Base-by-base conservation (phyloP, 2,329 filamentous ascomycete genomes). In the Lasiodiplodia gonubiensis region DNA sequence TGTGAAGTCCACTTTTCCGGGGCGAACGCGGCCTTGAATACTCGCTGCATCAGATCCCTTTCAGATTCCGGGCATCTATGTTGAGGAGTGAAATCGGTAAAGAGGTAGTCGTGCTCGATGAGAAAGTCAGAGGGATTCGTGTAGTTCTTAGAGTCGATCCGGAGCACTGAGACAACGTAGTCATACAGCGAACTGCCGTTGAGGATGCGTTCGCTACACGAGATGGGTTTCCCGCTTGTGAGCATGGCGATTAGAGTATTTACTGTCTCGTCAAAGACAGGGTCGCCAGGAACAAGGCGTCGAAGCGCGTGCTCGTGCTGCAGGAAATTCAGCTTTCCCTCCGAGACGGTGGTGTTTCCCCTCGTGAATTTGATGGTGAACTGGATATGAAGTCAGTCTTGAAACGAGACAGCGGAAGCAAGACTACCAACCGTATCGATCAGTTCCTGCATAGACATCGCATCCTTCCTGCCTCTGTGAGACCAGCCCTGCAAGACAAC, bases 301-400 rank as follows among this genome's bases (percentile, higher is more conserved):
- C 80, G 79, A 48, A 82, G 66, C 5, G 42, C 30, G 74, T 94
- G 92, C 55, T 87, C 85, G 72, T 86, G 88, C 74, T 97, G 92
- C 59, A 98, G 86, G 77, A 89, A 92, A 72, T 88, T 86, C 18
- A 98, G 85, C 76, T 98, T 99, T 59, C 89, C 88, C 61, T 90
- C 86, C 23, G 91, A 89, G 21, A 97, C 92, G 16, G 91, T 90
- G 7, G 94, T 92, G 76, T 97, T 94, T 11, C 94, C 94, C 72
- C 91, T 92, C 3, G 93, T 98, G 80, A 97, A 96, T 74, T 93
- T 93, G 71, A 97, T 85, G 54, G 89, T 88, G 76, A 97, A 94
- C 86, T 92, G 35, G 2, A 30, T 14, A 16, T 18, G 23, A 5
- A 6, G 63, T 70, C 33, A 71, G 60, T 21, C 8, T 30, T 1